Percentiles rank a stretch among this genome's conserved stretches.
Conservation (phyloP, 768 basidiomycete species). For the Gelatoporia subvermispora region DNA sequence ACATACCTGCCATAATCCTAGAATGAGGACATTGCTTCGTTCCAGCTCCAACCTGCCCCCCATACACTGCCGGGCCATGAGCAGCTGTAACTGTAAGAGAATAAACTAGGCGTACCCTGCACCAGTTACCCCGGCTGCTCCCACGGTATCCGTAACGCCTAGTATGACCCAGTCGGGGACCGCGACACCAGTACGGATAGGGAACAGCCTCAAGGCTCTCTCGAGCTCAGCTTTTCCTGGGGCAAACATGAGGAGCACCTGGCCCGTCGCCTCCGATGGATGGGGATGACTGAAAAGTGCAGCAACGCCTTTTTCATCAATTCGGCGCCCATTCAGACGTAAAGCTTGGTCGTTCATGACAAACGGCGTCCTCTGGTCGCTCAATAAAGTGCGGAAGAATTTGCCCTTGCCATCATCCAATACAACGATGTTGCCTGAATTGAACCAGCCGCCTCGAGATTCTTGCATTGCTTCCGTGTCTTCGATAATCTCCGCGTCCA, state of each 20-base stretch:
- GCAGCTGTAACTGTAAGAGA: background rate
- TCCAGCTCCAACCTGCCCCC: slow-evolving; percentile 29
- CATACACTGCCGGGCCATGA: slow-evolving; percentile 24
- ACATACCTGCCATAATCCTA: slow-evolving; percentile 31
- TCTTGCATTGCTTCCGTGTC: slow-evolving; percentile 32
- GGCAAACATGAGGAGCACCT: slow-evolving; percentile 55
- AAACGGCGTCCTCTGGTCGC: slow-evolving; percentile 14
- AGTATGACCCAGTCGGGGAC: slow-evolving; percentile 77
- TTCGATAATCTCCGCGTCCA: slow-evolving; percentile 59
- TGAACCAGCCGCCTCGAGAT: slow-evolving; percentile 20
- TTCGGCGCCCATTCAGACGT: slow-evolving; percentile 8
- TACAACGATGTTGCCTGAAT: slow-evolving; percentile 51
- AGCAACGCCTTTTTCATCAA: slow-evolving; percentile 27
- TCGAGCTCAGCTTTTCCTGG: slow-evolving; percentile 59
- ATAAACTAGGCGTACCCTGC: slow-evolving; percentile 55
- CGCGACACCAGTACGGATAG: slow-evolving; percentile 75
- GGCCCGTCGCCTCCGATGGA: slow-evolving; percentile 31
- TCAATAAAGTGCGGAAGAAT: slow-evolving; percentile 16
- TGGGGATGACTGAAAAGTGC: slow-evolving; percentile 68
- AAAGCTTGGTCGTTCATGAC: slow-evolving; percentile 1
- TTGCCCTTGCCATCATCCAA: slow-evolving; percentile 37
- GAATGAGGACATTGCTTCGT: slow-evolving; percentile 30
- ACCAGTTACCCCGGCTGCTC: slow-evolving; percentile 69
- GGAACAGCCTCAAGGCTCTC: slow-evolving; percentile 66
- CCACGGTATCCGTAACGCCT: slow-evolving; percentile 48